phyloP scores from a whole-genome alignment of 2,329 filamentous ascomycete species.

The Fusarium sp. region DNA sequence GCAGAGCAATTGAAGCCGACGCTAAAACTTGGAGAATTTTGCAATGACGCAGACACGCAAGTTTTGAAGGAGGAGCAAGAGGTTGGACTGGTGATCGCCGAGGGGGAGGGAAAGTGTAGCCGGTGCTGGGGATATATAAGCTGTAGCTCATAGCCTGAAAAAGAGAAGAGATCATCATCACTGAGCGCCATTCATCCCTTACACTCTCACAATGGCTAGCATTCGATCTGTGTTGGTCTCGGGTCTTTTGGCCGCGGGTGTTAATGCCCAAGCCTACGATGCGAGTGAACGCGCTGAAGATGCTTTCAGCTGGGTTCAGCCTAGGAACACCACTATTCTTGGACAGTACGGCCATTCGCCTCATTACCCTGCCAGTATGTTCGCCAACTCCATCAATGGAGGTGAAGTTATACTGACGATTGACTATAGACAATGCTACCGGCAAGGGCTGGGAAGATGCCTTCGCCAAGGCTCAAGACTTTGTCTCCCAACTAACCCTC shows the following conservation, averaged over 20 bases:
- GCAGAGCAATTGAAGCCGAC: neutral
- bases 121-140: constrained; percentile 24
- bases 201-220: constrained; percentile 28
- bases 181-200: neutral
- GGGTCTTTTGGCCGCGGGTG: constrained; percentile 43
- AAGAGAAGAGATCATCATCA: constrained; percentile 9
- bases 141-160: neutral
- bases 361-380: constrained; percentile 50
- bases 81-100: neutral
- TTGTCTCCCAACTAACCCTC: constrained; percentile 41
- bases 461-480: constrained; percentile 47
- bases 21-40: neutral
- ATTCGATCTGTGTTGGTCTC: constrained; percentile 49
- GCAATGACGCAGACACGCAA: constrained; percentile 23
- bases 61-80: neutral
- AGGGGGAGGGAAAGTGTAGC: neutral
- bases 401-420: constrained; percentile 5
- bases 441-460: constrained; percentile 50
- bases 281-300: constrained; percentile 35
- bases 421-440: constrained; percentile 45
- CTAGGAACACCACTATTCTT: constrained; percentile 51
- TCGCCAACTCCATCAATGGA: neutral
- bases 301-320: constrained; percentile 51
- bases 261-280: constrained; percentile 41
- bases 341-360: constrained; percentile 51